Evolutionary conservation across 306 rosid species (phyloP), one percentile per base, ranked within the genome.

Genomic region (Quercus alba): DNA sequence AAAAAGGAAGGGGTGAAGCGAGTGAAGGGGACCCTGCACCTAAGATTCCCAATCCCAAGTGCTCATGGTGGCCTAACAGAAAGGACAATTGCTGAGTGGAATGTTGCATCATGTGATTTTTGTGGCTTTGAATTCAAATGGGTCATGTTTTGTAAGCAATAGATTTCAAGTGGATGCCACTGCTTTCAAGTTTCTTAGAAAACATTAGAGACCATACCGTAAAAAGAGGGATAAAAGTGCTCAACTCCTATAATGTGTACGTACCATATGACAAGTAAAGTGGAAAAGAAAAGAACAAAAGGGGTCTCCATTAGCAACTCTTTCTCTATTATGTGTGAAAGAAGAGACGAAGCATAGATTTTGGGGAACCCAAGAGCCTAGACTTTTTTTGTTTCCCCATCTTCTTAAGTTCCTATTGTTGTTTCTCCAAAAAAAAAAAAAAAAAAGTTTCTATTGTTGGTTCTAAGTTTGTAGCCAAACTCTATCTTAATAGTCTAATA

Each of bases 81-180:
- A n/a, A 61, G 13, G 57, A 33, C 54, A 26, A 73, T 73, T 52
- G 74, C 49, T 30, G 6, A 63, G 74, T 54, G 74, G 78, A 78
- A 78, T 56, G 70, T 78, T 68, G 69, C 30, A 52, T 73, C 46
- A 74, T 57, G 67, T 73, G 70, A 49, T 33, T 33, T 20, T 56
- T 52, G 58, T 57, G 46, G 70, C 56, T 56, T 9, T 33, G 14
- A 10, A 49, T 49, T 13, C 54, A 49, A 19, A 11, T 15, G 44
- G 12, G 31, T 18, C 25, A 12, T 31, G 7, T 31, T 10, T 14
- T 61, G 67, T 61, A 26, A 61, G 67, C 67, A 61, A 49, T 61
- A 21, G 30, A 61, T 23, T 23, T 61, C 67, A 61, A 61, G 67
- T 23, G 25, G 67, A 10, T 61, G 15, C 19, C 15, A 30, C 33